phyloP scores from a whole-genome alignment of 148 eudicot genomes.

The Silene uniflora region DNA sequence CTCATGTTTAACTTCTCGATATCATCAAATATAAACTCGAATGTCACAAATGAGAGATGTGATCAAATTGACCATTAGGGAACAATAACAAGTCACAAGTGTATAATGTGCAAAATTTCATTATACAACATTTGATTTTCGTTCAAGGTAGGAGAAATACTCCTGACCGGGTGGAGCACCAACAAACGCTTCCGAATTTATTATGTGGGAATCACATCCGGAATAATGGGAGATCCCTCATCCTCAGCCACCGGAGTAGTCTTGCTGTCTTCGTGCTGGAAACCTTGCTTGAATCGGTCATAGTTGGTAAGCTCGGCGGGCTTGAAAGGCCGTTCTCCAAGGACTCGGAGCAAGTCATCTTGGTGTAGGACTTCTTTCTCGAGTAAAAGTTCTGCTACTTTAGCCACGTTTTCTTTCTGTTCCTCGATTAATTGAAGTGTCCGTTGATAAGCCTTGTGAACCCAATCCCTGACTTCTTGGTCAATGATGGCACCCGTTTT shows the following conservation, averaged over 20 bases:
- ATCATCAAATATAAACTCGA: no score
- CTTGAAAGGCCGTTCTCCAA: slow-evolving; percentile 78
- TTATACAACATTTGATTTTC: slow-evolving; percentile 20
- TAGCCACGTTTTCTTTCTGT: slow-evolving; percentile 74
- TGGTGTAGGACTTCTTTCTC: slow-evolving; percentile 91
- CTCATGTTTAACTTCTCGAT: no score
- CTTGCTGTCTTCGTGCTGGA: slow-evolving; percentile 38
- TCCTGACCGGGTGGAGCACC: slow-evolving; percentile 18
- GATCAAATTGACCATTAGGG: slow-evolving; percentile 11
- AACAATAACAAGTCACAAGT: slow-evolving; percentile 13
- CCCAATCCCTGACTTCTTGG: slow-evolving; percentile 83
- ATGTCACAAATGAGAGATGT: not conserved
- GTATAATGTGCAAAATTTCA: slow-evolving; percentile 26
- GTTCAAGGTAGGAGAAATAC: not conserved
- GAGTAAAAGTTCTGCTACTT: slow-evolving; percentile 70
- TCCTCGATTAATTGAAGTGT: slow-evolving; percentile 58
- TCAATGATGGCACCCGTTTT: slow-evolving; percentile 79
- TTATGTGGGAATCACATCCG: slow-evolving; percentile 59
- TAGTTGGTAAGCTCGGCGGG: slow-evolving; percentile 60
- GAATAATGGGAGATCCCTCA: slow-evolving; percentile 47
- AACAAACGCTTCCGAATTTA: not conserved
- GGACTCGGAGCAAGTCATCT: slow-evolving; percentile 64
- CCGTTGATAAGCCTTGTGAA: slow-evolving; percentile 58
- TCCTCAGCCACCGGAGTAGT: slow-evolving; percentile 28
- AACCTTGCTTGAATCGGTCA: slow-evolving; percentile 66